A percentile compares a stretch with the other conserved stretches of the same genome.
Evolutionary conservation across 2,329 filamentous ascomycete genomes (phyloP).

Genomic region (Elsinoe australis): DNA sequence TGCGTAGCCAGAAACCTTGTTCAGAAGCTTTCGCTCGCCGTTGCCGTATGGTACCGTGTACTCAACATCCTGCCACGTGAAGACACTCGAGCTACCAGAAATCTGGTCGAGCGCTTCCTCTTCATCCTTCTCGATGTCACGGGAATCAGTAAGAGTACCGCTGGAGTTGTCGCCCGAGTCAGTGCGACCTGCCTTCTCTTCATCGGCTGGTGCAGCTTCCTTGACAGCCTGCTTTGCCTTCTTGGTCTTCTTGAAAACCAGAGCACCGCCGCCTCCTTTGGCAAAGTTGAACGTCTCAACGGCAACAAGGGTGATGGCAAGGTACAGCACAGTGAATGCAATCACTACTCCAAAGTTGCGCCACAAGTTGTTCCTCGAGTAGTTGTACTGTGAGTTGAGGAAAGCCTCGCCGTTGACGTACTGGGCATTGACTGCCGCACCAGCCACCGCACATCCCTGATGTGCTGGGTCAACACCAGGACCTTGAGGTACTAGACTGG

Average conservation of each 20-base stretch:
- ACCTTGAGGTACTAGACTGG: slow-evolving; percentile 54
- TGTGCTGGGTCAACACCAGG: slow-evolving; percentile 47
- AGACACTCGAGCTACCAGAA: slow-evolving; percentile 54
- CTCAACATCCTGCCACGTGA: slow-evolving; percentile 63
- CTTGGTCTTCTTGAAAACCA: slow-evolving; percentile 64
- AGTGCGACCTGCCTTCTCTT: slow-evolving; percentile 45
- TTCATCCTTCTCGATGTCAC: slow-evolving; percentile 29
- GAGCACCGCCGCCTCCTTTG: slow-evolving; percentile 55
- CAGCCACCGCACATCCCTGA: slow-evolving; percentile 56
- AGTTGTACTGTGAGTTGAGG: slow-evolving; percentile 48
- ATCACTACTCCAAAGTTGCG: slow-evolving; percentile 73
- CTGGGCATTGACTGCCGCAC: slow-evolving; percentile 46
- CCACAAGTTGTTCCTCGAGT: slow-evolving; percentile 53
- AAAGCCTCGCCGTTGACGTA: slow-evolving; percentile 50
- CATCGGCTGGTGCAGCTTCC: slow-evolving; percentile 44
- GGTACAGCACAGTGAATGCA: slow-evolving; percentile 66
- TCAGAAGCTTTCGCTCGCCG: slow-evolving; percentile 55
- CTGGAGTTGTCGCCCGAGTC: slow-evolving; percentile 26
- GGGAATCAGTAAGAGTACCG: slow-evolving; percentile 25
- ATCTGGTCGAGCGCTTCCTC: slow-evolving; percentile 42
- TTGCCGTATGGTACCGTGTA: slow-evolving; percentile 65
- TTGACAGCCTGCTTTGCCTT: slow-evolving; percentile 52
- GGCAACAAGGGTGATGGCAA: slow-evolving; percentile 61
- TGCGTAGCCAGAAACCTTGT: slow-evolving; percentile 66
- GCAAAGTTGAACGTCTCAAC: slow-evolving; percentile 61